Evolutionary conservation across 2,329 filamentous ascomycete species (phyloP), one percentile per base, ranked within the genome.

Genomic region (Juglanconis oblonga): DNA sequence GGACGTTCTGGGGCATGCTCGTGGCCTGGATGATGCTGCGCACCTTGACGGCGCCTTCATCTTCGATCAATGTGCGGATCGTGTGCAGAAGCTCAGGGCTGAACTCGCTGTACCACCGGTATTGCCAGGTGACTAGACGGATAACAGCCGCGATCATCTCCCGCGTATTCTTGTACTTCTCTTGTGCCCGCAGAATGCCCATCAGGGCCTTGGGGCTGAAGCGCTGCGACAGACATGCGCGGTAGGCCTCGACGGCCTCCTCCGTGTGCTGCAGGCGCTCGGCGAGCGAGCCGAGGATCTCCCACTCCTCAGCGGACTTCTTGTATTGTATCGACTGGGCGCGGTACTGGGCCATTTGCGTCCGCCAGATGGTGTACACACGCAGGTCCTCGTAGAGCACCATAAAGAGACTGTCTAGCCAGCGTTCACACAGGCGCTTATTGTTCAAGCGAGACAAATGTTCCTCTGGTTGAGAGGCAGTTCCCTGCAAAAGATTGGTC

Each of bases 401-500:
- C 95, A 99, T 99, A 79, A 99, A 99, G 29, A 99, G 83, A 69
- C 96, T 98, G 75, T 99, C 95, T 2, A 99, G 84, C 95, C 95
- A 99, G 67, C 95, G 87, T 76, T 99, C 95, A 70, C 95, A 99
- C 1, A 99, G 85, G 1, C 95, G 89, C 78, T 99, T 99, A 75
- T 97, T 97, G 72, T 96, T 95, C 71, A 99, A 92, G 67, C 94
- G 91, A 6, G 92, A 93, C 67, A 96, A 90, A 66, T 90, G 83
- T 59, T 88, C 84, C 65, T 92, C 87, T 5, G 85, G 83, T 33
- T 85, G 58, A 45, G 40, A 31, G 5, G 50, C 81, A 61, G 87
- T 82, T 14, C 78, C 78, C 87, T 90, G 67, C 11, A 35, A 32
- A 45, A 33, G 29, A 57, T 45, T 32, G 58, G n/a, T 72, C 59